A percentile compares a stretch with the other conserved stretches of the same genome.
Evolutionary conservation across 106 monocot genomes (phyloP).

Genomic region (Cymbidium sinense): DNA sequence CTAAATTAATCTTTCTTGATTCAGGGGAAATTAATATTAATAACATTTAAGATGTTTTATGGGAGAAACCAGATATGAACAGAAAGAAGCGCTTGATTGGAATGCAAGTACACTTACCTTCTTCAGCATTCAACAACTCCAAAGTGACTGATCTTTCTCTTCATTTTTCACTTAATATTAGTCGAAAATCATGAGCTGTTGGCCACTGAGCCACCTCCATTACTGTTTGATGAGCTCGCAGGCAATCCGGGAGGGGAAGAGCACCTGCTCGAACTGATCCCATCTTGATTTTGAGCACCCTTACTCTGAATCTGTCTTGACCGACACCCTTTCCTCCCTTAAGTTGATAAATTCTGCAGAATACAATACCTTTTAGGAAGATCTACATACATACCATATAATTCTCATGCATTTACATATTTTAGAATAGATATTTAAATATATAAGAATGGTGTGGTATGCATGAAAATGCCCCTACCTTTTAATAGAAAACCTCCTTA

Average conservation of each 20-base stretch:
- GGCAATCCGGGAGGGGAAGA: constrained; percentile 37
- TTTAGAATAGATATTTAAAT: too few species aligned
- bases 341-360: constrained; percentile 35
- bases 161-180: not conserved
- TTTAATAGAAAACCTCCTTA: not conserved
- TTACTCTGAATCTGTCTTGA: constrained; percentile 17
- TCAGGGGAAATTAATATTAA: too few species aligned
- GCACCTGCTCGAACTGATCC: constrained; percentile 45
- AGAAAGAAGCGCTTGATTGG: too few species aligned
- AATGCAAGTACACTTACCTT: too few species aligned
- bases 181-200: constrained; percentile 5
- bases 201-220: constrained; percentile 35
- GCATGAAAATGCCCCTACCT: too few species aligned
- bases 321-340: constrained; percentile 31
- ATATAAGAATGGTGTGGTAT: too few species aligned
- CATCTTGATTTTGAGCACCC: constrained; percentile 13
- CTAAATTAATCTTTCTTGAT: too few species aligned
- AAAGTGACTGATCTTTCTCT: not conserved
- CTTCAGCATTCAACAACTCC: not conserved
- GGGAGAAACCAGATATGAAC: too few species aligned
- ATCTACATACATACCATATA: too few species aligned
- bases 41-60: too few species aligned
- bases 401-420: too few species aligned
- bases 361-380: not conserved
- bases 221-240: constrained; percentile 35